Evolutionary conservation across 176 grass and related monocot species (phyloP).

Genomic region (Tillandsia leiboldiana): DNA sequence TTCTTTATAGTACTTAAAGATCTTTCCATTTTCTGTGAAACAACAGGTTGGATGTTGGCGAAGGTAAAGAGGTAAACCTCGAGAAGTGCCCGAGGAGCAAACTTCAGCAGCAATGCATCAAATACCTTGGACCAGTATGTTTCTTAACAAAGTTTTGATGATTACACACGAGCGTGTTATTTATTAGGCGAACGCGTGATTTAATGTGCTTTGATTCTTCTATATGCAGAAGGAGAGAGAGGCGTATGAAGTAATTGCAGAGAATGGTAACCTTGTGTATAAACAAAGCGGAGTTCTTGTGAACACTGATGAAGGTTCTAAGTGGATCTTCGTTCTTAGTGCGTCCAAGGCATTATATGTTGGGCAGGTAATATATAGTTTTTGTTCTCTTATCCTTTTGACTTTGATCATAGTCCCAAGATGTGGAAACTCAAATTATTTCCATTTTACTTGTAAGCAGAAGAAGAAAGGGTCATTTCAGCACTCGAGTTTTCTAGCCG

Average conservation of each 20-base stretch:
- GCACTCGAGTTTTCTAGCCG: conserved; percentile 77
- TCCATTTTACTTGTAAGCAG: conserved; percentile 26
- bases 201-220: conserved; percentile 3
- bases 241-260: conserved; percentile 60
- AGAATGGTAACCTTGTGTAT: conserved; percentile 56
- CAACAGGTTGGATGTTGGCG: conserved; percentile 88
- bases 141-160: conserved; percentile 4
- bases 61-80: conserved; percentile 87
- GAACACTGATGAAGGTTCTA: conserved; percentile 60
- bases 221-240: conserved; percentile 71
- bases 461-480: conserved; percentile 97
- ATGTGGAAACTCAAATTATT: not conserved
- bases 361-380: conserved; percentile 58
- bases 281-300: conserved; percentile 40
- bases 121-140: conserved; percentile 85
- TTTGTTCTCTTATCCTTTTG: not conserved
- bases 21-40: conserved; percentile 10
- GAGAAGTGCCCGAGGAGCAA: conserved; percentile 69
- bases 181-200: too few species aligned
- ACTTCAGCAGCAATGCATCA: conserved; percentile 84
- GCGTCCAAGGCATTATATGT: conserved; percentile 61
- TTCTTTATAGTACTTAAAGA: not conserved
- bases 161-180: too few species aligned
- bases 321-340: conserved; percentile 92
- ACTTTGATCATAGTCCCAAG: not conserved